Evolutionary conservation across 176 grass and related monocot species (phyloP).

Genomic region (Avena insularis): DNA sequence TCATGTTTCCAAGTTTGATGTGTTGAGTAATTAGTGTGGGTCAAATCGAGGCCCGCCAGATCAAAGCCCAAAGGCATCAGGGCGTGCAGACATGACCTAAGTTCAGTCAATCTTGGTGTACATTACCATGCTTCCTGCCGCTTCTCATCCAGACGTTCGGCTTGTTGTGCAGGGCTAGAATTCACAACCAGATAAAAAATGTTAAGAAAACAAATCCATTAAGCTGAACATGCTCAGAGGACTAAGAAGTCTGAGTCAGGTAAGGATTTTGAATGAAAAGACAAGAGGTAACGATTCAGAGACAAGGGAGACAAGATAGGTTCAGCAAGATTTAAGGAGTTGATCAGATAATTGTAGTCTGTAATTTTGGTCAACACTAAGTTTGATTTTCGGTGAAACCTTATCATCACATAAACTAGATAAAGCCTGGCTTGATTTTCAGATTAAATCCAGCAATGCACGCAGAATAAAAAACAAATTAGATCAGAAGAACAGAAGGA

Average conservation of each 20-base stretch:
- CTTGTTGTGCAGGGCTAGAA: constrained; percentile 51
- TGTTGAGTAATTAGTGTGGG: background rate
- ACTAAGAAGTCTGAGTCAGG: no score
- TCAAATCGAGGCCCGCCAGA: constrained; percentile 72
- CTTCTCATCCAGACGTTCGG: constrained; percentile 64
- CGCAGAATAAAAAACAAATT: no score
- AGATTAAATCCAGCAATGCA: no score
- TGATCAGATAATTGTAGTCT: constrained; percentile 89
- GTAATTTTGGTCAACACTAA: constrained; percentile 45
- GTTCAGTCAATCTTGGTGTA: constrained; percentile 49
- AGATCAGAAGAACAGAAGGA: no score
- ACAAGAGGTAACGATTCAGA: no score
- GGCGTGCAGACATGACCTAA: constrained; percentile 71
- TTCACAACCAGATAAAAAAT: background rate
- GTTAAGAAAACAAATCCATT: no score
- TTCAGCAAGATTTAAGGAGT: background rate
- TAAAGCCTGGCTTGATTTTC: no score
- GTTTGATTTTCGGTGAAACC: constrained; percentile 37
- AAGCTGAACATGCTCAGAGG: no score
- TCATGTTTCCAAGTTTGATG: background rate
- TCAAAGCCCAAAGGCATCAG: constrained; percentile 70
- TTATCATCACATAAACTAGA: constrained; percentile 57
- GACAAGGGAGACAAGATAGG: no score
- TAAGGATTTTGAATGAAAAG: no score
- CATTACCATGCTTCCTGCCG: constrained; percentile 82